phyloP scores from a whole-genome alignment of 805 yeast species.

The Teunomyces gatunensis region DNA sequence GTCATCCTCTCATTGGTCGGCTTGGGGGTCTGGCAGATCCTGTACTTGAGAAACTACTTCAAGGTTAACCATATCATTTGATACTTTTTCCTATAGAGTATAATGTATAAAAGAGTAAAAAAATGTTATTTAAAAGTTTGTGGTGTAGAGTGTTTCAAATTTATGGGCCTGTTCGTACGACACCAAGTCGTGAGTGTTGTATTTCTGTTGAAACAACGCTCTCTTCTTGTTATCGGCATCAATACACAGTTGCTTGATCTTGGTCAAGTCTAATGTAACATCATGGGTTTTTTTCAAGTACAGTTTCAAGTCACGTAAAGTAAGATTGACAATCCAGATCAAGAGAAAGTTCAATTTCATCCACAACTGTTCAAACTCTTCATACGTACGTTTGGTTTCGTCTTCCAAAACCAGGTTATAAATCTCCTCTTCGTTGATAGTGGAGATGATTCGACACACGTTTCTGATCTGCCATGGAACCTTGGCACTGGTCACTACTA shows the following conservation, averaged over 20 bases:
- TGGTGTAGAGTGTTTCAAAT: not conserved
- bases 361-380: conserved; percentile 24
- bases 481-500: not conserved
- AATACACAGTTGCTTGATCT: not conserved
- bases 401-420: conserved; percentile 18
- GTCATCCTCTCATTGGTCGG: conserved; percentile 67
- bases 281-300: not conserved
- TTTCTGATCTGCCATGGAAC: conserved; percentile 9
- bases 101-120: not conserved
- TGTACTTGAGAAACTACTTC: conserved; percentile 90
- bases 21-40: conserved; percentile 90
- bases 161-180: not conserved
- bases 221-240: not conserved
- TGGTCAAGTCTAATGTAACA: not conserved
- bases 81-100: not conserved
- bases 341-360: conserved; percentile 19
- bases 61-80: conserved; percentile 75
- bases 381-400: conserved; percentile 16
- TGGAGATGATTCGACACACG: conserved; percentile 6
- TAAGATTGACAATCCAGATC: conserved; percentile 20
- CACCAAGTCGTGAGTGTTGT: not conserved
- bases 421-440: conserved; percentile 10
- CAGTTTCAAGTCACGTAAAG: conserved; percentile 6
- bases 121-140: not conserved
- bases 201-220: not conserved